Evolutionary conservation across 768 basidiomycete species (phyloP), one percentile per base, ranked within the genome.

Genomic region (Tulasnella sp.): DNA sequence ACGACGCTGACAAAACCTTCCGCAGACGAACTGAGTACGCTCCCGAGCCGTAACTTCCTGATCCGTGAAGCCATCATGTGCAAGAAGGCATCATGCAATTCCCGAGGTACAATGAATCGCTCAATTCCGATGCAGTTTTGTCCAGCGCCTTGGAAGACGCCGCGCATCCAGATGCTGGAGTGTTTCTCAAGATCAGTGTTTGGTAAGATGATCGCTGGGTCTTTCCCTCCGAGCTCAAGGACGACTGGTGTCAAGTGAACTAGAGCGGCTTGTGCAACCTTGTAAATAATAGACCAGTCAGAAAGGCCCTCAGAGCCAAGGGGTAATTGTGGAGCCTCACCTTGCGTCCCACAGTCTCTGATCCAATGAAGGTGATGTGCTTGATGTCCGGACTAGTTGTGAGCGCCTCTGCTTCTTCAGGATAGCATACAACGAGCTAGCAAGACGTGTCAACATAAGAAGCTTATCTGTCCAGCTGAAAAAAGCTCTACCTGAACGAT

Each of bases 51-150:
- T 51, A 97, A 74, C 65, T 80, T 82, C 32, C 72, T 69, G 38
- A 83, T 79, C 15, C 85, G 80, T n/a, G 82, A 79, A 21, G 73
- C 67, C 65, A 97, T 76, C 21, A 82, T 77, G 2, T 75, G 73
- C 64, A 84, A 79, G 51, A 98, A 79, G 4, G 83, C 80, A 49
- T 91, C 81, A 65, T 93, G 86, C 66, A 90, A 85, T 0, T 77
- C 77, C 0, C 74, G 68, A 66, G 93, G 92, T 38, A 98, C 90
- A 48, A 98, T 80, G 64, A 98, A 79, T 1, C 93, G 82, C 70
- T 99, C 95, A 63, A 94, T 88, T 34, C 94, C 95, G 66, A 99
- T 95, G 70, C 95, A 99, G 67, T 97, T 97, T 73, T 97, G 95
- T 21, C 94, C 94, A 52, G 81, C 80, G 61, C 91, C 90, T 76